These are phyloP conservation scores for Aspergillus japonicus DNA, from an alignment of 2,329 filamentous ascomycete species.

Conservation along the genomic window DNA sequence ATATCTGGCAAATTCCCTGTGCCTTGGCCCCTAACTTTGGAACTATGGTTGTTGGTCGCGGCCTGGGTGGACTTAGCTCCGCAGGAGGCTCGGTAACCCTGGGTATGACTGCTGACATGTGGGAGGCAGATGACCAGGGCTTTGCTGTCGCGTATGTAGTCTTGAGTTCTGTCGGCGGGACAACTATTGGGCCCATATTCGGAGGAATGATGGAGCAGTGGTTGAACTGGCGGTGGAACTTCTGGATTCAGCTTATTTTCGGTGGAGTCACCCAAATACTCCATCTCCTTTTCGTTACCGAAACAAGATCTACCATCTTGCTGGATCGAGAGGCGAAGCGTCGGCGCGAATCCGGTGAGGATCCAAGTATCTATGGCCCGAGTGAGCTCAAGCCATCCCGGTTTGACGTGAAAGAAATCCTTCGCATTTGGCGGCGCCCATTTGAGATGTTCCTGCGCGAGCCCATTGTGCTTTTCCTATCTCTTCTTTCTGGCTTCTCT, in stretches of 20 bases:
- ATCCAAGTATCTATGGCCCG: constrained; percentile 66
- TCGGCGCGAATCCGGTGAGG: constrained; percentile 50
- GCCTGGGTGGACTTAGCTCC: constrained; percentile 67
- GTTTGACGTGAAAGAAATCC: constrained; percentile 44
- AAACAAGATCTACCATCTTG: constrained; percentile 58
- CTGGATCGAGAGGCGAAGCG: constrained; percentile 60
- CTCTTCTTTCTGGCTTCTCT: constrained; percentile 69
- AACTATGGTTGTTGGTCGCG: constrained; percentile 65
- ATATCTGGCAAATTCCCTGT: constrained; percentile 73
- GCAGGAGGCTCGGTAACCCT: constrained; percentile 72
- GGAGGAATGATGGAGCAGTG: constrained; percentile 55
- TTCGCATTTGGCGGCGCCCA: constrained; percentile 59
- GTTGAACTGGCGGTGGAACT: constrained; percentile 61
- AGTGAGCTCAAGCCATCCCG: constrained; percentile 50
- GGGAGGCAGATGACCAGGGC: constrained; percentile 68
- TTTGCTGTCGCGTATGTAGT: constrained; percentile 74
- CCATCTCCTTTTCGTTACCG: constrained; percentile 59
- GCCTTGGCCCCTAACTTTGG: constrained; percentile 71
- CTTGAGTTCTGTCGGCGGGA: constrained; percentile 75
- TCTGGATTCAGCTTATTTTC: constrained; percentile 62
- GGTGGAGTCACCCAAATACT: constrained; percentile 53
- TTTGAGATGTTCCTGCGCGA: constrained; percentile 73
- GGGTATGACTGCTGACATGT: constrained; percentile 74
- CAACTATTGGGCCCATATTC: constrained; percentile 58
- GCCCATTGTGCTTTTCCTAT: constrained; percentile 69